These are phyloP conservation scores for Podospora pseudocomata DNA, from an alignment of 495 filamentous ascomycete genomes.

Conservation along the genomic window DNA sequence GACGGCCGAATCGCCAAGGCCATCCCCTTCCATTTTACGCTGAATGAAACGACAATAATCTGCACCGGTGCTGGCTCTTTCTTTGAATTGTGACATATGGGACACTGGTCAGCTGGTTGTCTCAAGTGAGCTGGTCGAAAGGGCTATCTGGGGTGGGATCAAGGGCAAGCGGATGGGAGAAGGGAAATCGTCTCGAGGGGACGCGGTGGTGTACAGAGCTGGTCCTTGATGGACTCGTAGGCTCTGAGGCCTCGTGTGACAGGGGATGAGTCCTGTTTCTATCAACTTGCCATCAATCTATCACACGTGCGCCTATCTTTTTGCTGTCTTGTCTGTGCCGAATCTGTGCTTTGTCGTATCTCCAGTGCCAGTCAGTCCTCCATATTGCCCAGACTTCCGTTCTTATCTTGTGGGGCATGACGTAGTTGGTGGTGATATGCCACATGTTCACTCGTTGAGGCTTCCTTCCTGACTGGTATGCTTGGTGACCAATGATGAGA, in stretches of 20 bases:
- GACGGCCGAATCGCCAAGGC: conserved; percentile 16
- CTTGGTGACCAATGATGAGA: background rate
- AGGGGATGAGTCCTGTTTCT: background rate
- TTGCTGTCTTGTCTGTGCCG: too few relatives aligned
- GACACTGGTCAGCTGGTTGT: background rate
- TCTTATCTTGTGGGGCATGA: background rate
- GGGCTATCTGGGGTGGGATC: background rate
- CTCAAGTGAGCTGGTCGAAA: background rate
- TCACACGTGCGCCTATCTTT: background rate
- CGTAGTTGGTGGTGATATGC: background rate
- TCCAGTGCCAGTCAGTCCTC: background rate
- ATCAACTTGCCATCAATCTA: background rate
- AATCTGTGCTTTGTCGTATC: background rate
- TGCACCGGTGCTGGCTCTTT: conserved; percentile 16
- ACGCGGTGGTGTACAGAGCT: background rate
- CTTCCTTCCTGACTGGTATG: too few relatives aligned
- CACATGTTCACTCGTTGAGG: background rate
- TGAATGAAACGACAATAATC: conserved; percentile 33
- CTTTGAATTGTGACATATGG: conserved; percentile 1
- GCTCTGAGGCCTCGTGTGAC: background rate
- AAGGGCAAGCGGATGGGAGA: background rate
- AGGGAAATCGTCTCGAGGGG: background rate
- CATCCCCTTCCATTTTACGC: conserved; percentile 22
- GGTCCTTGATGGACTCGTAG: background rate
- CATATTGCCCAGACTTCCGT: background rate